Evolutionary conservation across 2,329 filamentous ascomycete genomes (phyloP).

Genomic region (Fusarium bulbicola): DNA sequence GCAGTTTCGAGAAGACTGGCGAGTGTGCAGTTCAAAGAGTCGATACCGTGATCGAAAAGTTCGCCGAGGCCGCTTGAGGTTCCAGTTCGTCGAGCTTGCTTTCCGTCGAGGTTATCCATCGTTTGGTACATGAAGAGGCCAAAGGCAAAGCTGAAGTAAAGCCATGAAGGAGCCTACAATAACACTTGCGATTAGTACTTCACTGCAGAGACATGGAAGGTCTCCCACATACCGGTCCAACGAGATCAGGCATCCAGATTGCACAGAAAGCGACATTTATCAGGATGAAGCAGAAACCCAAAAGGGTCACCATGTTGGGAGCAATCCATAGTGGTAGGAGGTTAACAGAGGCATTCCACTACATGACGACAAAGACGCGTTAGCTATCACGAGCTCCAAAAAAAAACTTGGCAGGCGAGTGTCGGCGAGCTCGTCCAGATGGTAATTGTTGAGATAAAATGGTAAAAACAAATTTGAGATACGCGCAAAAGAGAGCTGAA

Average conservation of each 20-base stretch:
- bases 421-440: background rate
- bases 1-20: constrained; percentile 90
- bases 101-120: constrained; percentile 98
- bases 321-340: constrained; percentile 94
- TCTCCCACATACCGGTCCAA: constrained; percentile 76
- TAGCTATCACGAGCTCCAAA: constrained; percentile 26
- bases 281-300: constrained; percentile 95
- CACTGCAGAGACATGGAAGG: background rate
- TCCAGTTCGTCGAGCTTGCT: constrained; percentile 93
- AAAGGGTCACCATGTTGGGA: constrained; percentile 95
- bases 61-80: constrained; percentile 95
- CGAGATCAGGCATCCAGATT: constrained; percentile 86
- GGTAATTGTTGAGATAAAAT: background rate
- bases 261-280: constrained; percentile 79
- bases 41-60: constrained; percentile 98
- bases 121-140: constrained; percentile 99
- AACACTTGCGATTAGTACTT: constrained; percentile 16
- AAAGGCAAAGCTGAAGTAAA: constrained; percentile 95
- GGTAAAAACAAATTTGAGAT: constrained; percentile 10
- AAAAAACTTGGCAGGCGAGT: background rate
- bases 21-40: constrained; percentile 96
- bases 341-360: constrained; percentile 98
- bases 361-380: constrained; percentile 36
- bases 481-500: background rate
- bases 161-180: constrained; percentile 80